Evolutionary conservation across 2,329 filamentous ascomycete species (phyloP).

Genomic region (Hortaea sp.): DNA sequence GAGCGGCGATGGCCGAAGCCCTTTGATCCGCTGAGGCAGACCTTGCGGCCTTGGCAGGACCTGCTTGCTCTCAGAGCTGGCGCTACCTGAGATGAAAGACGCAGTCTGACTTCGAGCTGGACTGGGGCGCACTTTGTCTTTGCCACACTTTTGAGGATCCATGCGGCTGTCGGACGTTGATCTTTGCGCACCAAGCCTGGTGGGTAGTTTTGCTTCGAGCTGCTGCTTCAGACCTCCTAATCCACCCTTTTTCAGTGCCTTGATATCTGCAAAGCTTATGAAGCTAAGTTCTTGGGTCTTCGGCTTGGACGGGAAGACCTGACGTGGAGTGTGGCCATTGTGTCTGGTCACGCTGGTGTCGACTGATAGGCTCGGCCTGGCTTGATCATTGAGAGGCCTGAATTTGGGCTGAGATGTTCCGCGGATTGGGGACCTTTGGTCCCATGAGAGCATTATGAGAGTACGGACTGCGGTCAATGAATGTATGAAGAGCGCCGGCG

Average conservation of each 20-base stretch:
- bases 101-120: too few relatives aligned
- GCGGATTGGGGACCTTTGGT: background rate
- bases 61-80: background rate
- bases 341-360: constrained; percentile 57
- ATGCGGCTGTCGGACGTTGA: constrained; percentile 1
- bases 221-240: constrained; percentile 18
- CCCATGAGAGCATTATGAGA: background rate
- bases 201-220: constrained; percentile 13
- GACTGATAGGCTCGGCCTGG: constrained; percentile 26
- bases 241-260: constrained; percentile 5
- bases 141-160: background rate
- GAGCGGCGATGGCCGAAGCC: constrained; percentile 18
- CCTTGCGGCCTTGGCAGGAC: background rate
- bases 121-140: too few relatives aligned
- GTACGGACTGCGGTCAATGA: background rate
- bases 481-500: background rate
- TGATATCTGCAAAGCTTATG: constrained; percentile 9
- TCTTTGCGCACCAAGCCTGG: constrained; percentile 2
- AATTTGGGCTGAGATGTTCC: background rate
- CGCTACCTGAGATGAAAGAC: background rate
- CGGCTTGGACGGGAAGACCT: constrained; percentile 30
- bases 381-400: constrained; percentile 2
- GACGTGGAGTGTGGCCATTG: constrained; percentile 34
- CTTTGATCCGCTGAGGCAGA: constrained; percentile 15
- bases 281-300: constrained; percentile 17